Evolutionary conservation across 768 basidiomycete species (phyloP).

Genomic region (Boletus insuetus): DNA sequence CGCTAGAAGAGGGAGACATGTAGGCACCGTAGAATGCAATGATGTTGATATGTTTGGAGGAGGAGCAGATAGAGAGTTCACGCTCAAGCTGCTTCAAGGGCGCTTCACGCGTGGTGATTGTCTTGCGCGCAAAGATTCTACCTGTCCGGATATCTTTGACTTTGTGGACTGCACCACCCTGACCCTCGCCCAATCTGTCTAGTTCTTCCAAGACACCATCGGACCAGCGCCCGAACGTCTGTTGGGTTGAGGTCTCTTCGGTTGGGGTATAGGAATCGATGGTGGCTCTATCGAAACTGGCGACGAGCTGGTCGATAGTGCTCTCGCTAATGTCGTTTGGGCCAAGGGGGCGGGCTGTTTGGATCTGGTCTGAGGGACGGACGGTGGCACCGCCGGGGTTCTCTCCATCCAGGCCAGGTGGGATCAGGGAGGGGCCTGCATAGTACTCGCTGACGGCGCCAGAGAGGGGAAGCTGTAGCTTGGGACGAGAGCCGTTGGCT

Average conservation of each 20-base stretch:
- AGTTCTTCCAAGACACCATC: slow-evolving; percentile 77
- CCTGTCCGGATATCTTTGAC: slow-evolving; percentile 81
- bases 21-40: slow-evolving; percentile 91
- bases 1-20: slow-evolving; percentile 80
- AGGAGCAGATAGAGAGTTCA: slow-evolving; percentile 87
- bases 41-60: slow-evolving; percentile 83
- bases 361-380: slow-evolving; percentile 37
- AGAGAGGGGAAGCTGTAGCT: slow-evolving; percentile 36
- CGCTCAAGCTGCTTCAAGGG: slow-evolving; percentile 90
- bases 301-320: slow-evolving; percentile 38
- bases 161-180: slow-evolving; percentile 94
- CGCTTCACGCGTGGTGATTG: slow-evolving; percentile 86
- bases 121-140: slow-evolving; percentile 89
- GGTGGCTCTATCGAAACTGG: slow-evolving; percentile 28
- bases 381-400: slow-evolving; percentile 43
- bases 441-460: slow-evolving; percentile 30
- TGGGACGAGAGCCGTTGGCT: slow-evolving; percentile 31
- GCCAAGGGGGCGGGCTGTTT: slow-evolving; percentile 31
- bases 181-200: slow-evolving; percentile 85
- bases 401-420: slow-evolving; percentile 34
- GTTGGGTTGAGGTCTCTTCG: slow-evolving; percentile 33
- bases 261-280: slow-evolving; percentile 34
- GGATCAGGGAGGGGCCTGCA: slow-evolving; percentile 31
- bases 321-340: slow-evolving; percentile 27
- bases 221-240: slow-evolving; percentile 45